Conservation (phyloP, 1,284 basidiomycete species). For the Cutaneotrichosporon mucoides region DNA sequence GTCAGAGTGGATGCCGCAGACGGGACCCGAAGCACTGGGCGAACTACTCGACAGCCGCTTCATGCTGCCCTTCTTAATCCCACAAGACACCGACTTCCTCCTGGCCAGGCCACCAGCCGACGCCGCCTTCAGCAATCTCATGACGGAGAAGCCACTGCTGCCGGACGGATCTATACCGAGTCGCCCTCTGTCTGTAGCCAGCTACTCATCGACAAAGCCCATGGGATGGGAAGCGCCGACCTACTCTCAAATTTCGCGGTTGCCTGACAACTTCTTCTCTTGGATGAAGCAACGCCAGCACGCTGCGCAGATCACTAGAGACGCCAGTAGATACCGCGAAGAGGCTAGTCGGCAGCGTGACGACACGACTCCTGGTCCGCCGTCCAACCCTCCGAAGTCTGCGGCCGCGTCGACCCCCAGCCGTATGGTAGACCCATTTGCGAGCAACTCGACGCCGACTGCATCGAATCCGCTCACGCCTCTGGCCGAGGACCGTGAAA, state of each 20-base stretch:
- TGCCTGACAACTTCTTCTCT: slow-evolving; percentile 44
- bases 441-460: too few relatives aligned
- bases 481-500: slow-evolving; percentile 4
- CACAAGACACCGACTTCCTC: slow-evolving; percentile 69
- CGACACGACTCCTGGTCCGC: background rate
- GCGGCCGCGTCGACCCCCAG: background rate
- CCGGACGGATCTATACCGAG: slow-evolving; percentile 20
- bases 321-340: slow-evolving; percentile 6
- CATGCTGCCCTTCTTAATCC: slow-evolving; percentile 85
- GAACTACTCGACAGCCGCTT: slow-evolving; percentile 84
- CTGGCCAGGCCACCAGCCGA: slow-evolving; percentile 55
- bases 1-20: slow-evolving; percentile 67
- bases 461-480: background rate
- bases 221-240: slow-evolving; percentile 31
- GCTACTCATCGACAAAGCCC: slow-evolving; percentile 35
- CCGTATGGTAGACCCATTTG: background rate
- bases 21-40: slow-evolving; percentile 72
- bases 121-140: slow-evolving; percentile 35
- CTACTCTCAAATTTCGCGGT: slow-evolving; percentile 9
- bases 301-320: slow-evolving; percentile 10
- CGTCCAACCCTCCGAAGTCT: background rate
- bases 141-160: slow-evolving; percentile 25
- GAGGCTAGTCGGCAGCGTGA: slow-evolving; percentile 1
- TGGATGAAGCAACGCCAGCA: slow-evolving; percentile 41
- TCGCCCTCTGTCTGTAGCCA: slow-evolving; percentile 33